Base-by-base conservation (phyloP, 2,329 filamentous ascomycete species). In the Fusarium algeriense region DNA sequence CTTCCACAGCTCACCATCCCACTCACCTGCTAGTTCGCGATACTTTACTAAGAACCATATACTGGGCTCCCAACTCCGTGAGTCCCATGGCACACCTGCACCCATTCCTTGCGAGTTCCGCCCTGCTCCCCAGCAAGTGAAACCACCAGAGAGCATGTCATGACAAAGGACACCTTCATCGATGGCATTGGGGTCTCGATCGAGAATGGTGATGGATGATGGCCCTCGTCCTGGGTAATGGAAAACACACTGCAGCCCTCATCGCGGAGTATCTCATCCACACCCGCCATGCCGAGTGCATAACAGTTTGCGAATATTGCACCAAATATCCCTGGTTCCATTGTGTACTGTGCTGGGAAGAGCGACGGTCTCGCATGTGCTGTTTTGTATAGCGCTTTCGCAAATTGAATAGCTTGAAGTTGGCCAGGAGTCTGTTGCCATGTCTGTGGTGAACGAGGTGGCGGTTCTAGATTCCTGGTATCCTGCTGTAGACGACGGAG, bases 41-140 rank as follows among this genome's bases (percentile, higher is more conserved):
- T 82, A 84, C 67, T 85, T 85, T 43, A 80, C 78, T 41, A 84
- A 58, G 64, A 84, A 85, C 83, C 83, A 85, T 4, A 76, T 68
- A 59, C 78, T 79, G 4, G 81, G 83, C 64, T 85, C 83, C 83
- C 83, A 85, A 61, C 81, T 83, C 15, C 83, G 78, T 38, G 76
- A 75, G 58, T 83, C 83, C 83, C 83, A 85, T 0, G 83, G 80
- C n/a, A 83, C 79, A 19, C 80, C 79, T 8, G 81, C 79, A 17
- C 74, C 69, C 75, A 81, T 80, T 30, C 76, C 76, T 17, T 70
- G 40, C 35, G 56, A 58, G 53, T 70, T 76, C 23, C 71, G 77
- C 38, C 76, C 71, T 30, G 77, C 74, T 9, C 81, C 81, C 80
- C 81, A 83, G 67, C 81, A 82, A 10, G 80, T 69, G 48, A 83